Percentiles rank a stretch among this genome's conserved stretches.
Evolutionary conservation across 2,329 filamentous ascomycete genomes (phyloP).

Genomic region (Colletotrichum kahawae): DNA sequence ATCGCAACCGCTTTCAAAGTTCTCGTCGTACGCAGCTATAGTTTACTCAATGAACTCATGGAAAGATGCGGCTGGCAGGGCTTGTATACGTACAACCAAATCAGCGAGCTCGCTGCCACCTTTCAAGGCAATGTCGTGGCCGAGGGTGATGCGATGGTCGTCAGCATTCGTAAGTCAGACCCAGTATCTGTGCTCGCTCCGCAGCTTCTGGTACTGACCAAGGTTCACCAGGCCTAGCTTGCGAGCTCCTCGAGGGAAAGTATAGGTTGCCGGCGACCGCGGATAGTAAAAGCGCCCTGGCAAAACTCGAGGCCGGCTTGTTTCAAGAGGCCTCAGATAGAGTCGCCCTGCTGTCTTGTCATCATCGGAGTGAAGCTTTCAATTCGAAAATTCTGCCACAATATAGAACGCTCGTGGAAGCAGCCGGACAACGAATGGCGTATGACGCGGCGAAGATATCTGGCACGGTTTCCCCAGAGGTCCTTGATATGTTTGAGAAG

Average conservation of each 20-base stretch:
- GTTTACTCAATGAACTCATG: slow-evolving; percentile 23
- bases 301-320: slow-evolving; percentile 26
- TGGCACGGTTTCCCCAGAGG: neutral
- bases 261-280: slow-evolving; percentile 25
- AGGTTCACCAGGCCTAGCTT: slow-evolving; percentile 26
- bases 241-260: slow-evolving; percentile 28
- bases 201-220: no score
- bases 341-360: neutral
- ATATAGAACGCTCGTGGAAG: slow-evolving; percentile 27
- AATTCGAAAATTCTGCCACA: slow-evolving; percentile 29
- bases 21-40: neutral
- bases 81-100: slow-evolving; percentile 28
- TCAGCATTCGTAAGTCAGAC: slow-evolving; percentile 30
- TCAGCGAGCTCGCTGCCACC: slow-evolving; percentile 24
- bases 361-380: slow-evolving; percentile 21
- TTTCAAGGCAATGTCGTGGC: slow-evolving; percentile 28
- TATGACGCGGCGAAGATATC: slow-evolving; percentile 27
- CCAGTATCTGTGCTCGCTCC: neutral
- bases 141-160: slow-evolving; percentile 29
- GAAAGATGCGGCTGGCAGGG: slow-evolving; percentile 35
- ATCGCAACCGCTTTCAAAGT: slow-evolving; percentile 22
- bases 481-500: slow-evolving; percentile 17
- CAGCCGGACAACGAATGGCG: slow-evolving; percentile 32
- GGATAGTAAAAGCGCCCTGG: slow-evolving; percentile 22
- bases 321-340: slow-evolving; percentile 26